Percentiles rank a stretch among this genome's conserved stretches.
These are phyloP conservation scores for Prunus dulcis DNA, from an alignment of 306 rosid species.

Conservation along the genomic window DNA sequence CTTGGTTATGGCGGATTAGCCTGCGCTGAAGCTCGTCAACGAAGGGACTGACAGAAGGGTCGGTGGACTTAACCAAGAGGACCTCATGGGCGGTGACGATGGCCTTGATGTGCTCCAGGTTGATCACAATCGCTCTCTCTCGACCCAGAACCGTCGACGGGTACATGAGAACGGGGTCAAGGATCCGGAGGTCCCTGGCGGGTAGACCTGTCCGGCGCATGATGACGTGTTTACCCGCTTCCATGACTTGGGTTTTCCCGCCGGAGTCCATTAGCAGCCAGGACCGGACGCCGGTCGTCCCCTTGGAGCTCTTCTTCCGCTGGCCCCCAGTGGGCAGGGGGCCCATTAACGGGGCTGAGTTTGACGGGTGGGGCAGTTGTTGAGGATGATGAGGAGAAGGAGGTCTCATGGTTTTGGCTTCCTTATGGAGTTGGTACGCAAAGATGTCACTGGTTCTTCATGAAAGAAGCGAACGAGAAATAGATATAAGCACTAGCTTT, in stretches of 20 bases:
- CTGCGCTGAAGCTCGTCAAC: constrained; percentile 70
- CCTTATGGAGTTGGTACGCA: no score
- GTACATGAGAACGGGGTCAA: constrained; percentile 70
- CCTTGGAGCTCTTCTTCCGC: constrained; percentile 49
- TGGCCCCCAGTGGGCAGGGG: background rate
- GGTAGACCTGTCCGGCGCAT: constrained; percentile 95
- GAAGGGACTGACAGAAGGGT: constrained; percentile 84
- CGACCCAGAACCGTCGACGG: constrained; percentile 72
- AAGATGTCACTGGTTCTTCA: no score
- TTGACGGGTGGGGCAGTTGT: constrained; percentile 11
- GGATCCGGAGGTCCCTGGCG: constrained; percentile 84
- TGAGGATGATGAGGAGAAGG: constrained; percentile 1
- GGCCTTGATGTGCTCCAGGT: constrained; percentile 92
- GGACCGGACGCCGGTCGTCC: constrained; percentile 13
- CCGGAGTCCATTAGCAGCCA: constrained; percentile 64
- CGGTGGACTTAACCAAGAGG: constrained; percentile 72
- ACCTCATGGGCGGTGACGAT: constrained; percentile 88
- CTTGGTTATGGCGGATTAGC: constrained; percentile 58
- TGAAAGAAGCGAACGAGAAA: no score
- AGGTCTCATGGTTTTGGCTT: constrained; percentile 7
- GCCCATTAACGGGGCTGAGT: constrained; percentile 16
- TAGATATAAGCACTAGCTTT: no score
- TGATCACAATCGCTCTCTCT: constrained; percentile 81
- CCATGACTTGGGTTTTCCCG: constrained; percentile 64
- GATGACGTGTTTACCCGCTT: constrained; percentile 85